Evolutionary conservation across 176 grass and related monocot species (phyloP), one percentile per base, ranked within the genome.

Genomic region (Bothriochloa decipiens): DNA sequence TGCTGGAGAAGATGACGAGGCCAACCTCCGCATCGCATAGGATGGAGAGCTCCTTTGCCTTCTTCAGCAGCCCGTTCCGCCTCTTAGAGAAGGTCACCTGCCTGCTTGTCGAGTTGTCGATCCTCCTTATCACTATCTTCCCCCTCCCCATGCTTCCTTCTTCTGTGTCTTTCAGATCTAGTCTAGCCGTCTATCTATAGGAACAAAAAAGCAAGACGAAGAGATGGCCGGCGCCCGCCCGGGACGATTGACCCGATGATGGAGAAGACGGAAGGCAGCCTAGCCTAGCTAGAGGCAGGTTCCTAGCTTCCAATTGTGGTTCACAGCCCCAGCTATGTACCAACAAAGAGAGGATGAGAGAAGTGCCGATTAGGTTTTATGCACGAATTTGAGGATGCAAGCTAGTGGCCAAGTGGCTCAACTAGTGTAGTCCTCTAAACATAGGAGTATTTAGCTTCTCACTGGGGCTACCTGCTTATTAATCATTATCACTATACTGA

Each of bases 61-160:
- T 94, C 84, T 94, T 94, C 65, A 94, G 62, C 67, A 94, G 64
- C 53, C 92, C 89, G 33, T 81, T 91, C 67, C 92, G 85, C 57
- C 92, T 82, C 84, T 94, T 94, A 23, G 89, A 94, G 84, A 94
- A 94, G 26, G 89, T 94, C 76, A 94, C 92, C 82, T 94, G 92
- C 77, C 92, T 88, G 76, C 87, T 91, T 40, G 92, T 91, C 47
- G 81, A 82, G 92, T 94, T 87, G 76, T 94, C 89, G 29, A 94
- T 94, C 84, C 92, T 87, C 80, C 89, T 89, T 23, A 94, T 89
- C 81, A 47, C 81, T 28, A 92, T 87, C 84, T 91, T 94, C 67
- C 92, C 92, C 79, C 92, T 94, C 40, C 87, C 89, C 89, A 89
- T 94, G 70, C 58, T 14, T 50, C 28, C 26, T 12, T 67, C 37